Conservation (phyloP, 2,329 filamentous ascomycete species). For the Xylariaceae sp. region DNA sequence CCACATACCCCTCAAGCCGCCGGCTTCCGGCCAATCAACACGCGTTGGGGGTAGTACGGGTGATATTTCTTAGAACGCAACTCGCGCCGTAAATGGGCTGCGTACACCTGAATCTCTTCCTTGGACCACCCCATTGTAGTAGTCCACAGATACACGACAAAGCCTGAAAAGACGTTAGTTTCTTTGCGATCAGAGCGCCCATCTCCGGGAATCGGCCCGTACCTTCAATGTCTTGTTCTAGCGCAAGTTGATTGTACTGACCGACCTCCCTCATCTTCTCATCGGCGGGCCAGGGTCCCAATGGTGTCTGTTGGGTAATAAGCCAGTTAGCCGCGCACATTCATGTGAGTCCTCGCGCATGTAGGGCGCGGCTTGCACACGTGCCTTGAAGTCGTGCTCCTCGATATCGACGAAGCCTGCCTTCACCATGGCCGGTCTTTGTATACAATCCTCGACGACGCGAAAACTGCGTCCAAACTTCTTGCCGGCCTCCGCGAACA, state of each 20-base stretch:
- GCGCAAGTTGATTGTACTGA: conserved; percentile 35
- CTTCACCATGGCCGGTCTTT: conserved; percentile 35
- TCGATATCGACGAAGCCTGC: conserved; percentile 35
- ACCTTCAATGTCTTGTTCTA: conserved; percentile 41
- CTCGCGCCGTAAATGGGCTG: conserved; percentile 34
- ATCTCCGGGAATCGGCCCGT: neutral
- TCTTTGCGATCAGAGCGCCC: no score
- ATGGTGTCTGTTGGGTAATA: conserved; percentile 34
- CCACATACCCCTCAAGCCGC: neutral
- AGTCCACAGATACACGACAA: conserved; percentile 34
- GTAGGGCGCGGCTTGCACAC: neutral
- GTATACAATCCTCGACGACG: conserved; percentile 36
- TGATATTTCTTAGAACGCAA: conserved; percentile 29
- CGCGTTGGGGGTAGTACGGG: conserved; percentile 30
- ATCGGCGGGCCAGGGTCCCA: conserved; percentile 47
- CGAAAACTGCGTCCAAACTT: conserved; percentile 38
- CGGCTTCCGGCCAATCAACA: conserved; percentile 35
- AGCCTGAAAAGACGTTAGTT: conserved; percentile 19
- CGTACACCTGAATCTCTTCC: conserved; percentile 35
- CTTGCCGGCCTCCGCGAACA: conserved; percentile 39
- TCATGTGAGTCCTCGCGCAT: neutral
- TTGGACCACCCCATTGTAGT: conserved; percentile 30
- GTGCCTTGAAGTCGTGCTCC: conserved; percentile 29
- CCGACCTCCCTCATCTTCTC: conserved; percentile 42
- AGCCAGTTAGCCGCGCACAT: neutral